phyloP scores from a whole-genome alignment of 2,329 filamentous ascomycete species.

The Geosmithia putterillii region DNA sequence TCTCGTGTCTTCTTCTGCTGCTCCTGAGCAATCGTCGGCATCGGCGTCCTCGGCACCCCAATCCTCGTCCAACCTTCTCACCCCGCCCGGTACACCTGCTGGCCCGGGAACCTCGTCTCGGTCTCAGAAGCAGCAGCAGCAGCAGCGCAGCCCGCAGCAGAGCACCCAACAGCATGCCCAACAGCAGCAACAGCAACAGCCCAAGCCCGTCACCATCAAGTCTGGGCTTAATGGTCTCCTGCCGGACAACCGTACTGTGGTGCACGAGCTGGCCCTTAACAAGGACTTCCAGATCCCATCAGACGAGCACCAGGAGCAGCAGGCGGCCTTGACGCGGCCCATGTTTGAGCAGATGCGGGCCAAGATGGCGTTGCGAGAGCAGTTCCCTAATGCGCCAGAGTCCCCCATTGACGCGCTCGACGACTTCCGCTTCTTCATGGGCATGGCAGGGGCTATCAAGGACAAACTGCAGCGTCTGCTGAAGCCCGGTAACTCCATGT shows the following conservation, averaged over 20 bases:
- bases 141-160: not conserved
- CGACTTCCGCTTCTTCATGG: constrained; percentile 55
- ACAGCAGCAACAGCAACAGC: constrained; percentile 8
- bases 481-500: constrained; percentile 58
- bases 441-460: constrained; percentile 58
- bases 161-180: too few species aligned
- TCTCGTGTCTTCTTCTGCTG: constrained; percentile 18
- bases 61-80: constrained; percentile 38
- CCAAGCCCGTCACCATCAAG: constrained; percentile 21
- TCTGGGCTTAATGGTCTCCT: constrained; percentile 40
- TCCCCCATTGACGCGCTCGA: constrained; percentile 32
- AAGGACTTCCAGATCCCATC: constrained; percentile 62
- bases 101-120: constrained; percentile 40
- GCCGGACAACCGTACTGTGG: constrained; percentile 61
- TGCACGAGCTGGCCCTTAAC: constrained; percentile 72
- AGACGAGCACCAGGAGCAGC: constrained; percentile 45
- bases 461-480: constrained; percentile 62
- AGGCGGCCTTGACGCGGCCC: constrained; percentile 32
- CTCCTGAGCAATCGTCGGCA: too few species aligned
- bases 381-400: too few species aligned
- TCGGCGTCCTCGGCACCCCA: too few species aligned
- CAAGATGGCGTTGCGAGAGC: constrained; percentile 54
- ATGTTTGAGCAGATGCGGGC: constrained; percentile 45
- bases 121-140: constrained; percentile 3
- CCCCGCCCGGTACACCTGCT: constrained; percentile 29